Percentiles rank a stretch among this genome's conserved stretches.
Conservation (phyloP, 495 filamentous ascomycete species). For the Hypoxylon crocopeplum region DNA sequence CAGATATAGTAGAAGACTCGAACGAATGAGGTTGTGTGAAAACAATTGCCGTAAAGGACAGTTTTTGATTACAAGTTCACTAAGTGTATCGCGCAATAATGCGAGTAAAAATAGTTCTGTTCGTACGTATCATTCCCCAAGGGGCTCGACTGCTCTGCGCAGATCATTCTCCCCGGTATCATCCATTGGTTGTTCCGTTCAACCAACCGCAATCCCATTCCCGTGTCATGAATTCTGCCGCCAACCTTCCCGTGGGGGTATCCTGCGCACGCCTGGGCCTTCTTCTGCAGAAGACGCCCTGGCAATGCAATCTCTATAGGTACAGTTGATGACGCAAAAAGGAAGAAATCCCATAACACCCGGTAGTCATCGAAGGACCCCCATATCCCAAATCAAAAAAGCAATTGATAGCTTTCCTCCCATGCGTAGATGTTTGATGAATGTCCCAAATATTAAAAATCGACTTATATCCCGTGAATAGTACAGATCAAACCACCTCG, state of each 20-base stretch:
- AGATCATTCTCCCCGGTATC: constrained; percentile 33
- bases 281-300: constrained; percentile 20
- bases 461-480: constrained; percentile 36
- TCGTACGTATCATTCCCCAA: constrained; percentile 29
- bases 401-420: constrained; percentile 21
- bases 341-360: constrained; percentile 29
- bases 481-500: constrained; percentile 25
- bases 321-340: constrained; percentile 38
- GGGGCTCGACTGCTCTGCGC: constrained; percentile 25
- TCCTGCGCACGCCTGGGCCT: constrained; percentile 37
- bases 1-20: neutral
- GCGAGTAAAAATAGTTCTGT: constrained; percentile 32
- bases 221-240: constrained; percentile 31
- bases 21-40: constrained; percentile 14
- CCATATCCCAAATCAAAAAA: constrained; percentile 4
- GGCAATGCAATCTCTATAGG: constrained; percentile 39
- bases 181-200: constrained; percentile 32
- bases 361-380: constrained; percentile 14
- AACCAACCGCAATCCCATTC: constrained; percentile 22
- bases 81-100: constrained; percentile 13
- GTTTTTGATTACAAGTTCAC: constrained; percentile 28
- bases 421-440: constrained; percentile 17
- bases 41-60: constrained; percentile 22
- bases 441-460: constrained; percentile 27
- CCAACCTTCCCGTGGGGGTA: constrained; percentile 42